Base-by-base conservation (phyloP, 2,329 filamentous ascomycete genomes). In the Ophiocordyceps sinensis region DNA sequence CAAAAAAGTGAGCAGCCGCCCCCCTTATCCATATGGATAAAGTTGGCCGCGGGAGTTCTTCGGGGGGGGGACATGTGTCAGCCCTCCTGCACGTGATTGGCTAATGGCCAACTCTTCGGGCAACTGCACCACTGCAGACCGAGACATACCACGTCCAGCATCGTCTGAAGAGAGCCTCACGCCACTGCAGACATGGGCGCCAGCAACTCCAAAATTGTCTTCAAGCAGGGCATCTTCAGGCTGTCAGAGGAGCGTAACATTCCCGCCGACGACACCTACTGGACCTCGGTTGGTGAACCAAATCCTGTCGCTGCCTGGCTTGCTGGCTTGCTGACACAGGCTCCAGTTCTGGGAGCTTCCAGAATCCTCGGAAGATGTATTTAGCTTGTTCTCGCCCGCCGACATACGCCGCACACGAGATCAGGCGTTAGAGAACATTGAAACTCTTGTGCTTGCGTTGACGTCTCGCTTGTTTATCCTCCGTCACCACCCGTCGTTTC, bases 211-310 rank as follows among this genome's bases (percentile, higher is more conserved):
- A 96, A 96, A 74, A 79, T 96, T 58, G 86, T 89, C 58, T 96
- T 98, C 75, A 96, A 95, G 67, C 85, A 94, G 66, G 89, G 88
- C 65, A 94, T 96, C 67, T 95, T 96, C 69, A 79, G 84, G 58
- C 77, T 98, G 44, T 91, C 87, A n/a, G 87, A 94, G 61, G 83
- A 94, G 60, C 79, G 80, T 50, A 73, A 84, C 59, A 95, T 96
- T 57, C 73, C 86, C 45, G 78, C 86, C 43, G 82, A 91, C 63
- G 86, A 95, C 66, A 71, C 78, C 15, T 95, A 94, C 67, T 98
- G 91, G 91, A 80, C 83, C 48, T 85, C 85, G 59, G 87, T 93
- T 65, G 56, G 82, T 70, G n/a, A 17, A 39, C 36, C 42, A 40
- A 5, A 15, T 12, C 17, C 17, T 37, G 13, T 19, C 29, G 17